Percentiles rank a stretch among this genome's conserved stretches.
Evolutionary conservation across 495 filamentous ascomycete species (phyloP).

Genomic region (Daldinia bambusicola): DNA sequence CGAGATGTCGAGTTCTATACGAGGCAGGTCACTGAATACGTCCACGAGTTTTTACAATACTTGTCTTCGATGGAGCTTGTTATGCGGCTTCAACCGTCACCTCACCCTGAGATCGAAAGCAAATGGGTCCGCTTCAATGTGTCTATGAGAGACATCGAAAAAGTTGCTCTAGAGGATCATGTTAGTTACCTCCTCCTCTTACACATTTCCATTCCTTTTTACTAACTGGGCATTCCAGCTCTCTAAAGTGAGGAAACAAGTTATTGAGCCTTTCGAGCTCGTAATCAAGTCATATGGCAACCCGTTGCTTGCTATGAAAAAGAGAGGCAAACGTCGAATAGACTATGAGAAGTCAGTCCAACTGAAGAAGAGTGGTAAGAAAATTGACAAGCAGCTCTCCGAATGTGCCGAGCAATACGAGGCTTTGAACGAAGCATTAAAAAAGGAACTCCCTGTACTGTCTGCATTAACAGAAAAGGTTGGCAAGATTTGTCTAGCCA

Average conservation of each 20-base stretch:
- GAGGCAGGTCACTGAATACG: constrained; percentile 70
- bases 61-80: constrained; percentile 75
- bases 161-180: constrained; percentile 82
- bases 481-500: constrained; percentile 79
- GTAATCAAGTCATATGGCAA: constrained; percentile 82
- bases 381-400: constrained; percentile 80
- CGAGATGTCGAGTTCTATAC: constrained; percentile 91
- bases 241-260: constrained; percentile 76
- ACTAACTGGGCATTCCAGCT: constrained; percentile 61
- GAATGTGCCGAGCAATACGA: constrained; percentile 87
- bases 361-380: constrained; percentile 75
- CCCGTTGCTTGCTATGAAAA: constrained; percentile 86
- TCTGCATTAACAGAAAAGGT: constrained; percentile 80
- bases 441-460: constrained; percentile 89
- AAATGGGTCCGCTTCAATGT: constrained; percentile 90
- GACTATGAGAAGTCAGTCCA: constrained; percentile 78
- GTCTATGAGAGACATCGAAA: constrained; percentile 82
- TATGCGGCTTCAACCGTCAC: constrained; percentile 66
- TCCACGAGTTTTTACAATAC: constrained; percentile 77
- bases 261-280: constrained; percentile 87
- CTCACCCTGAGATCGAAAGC: constrained; percentile 82
- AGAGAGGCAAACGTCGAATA: constrained; percentile 86
- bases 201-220: neutral
- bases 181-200: constrained; percentile 62
- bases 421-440: constrained; percentile 89